phyloP scores from a whole-genome alignment of 2,329 filamentous ascomycete species.

The Rhynchosporium secalis region DNA sequence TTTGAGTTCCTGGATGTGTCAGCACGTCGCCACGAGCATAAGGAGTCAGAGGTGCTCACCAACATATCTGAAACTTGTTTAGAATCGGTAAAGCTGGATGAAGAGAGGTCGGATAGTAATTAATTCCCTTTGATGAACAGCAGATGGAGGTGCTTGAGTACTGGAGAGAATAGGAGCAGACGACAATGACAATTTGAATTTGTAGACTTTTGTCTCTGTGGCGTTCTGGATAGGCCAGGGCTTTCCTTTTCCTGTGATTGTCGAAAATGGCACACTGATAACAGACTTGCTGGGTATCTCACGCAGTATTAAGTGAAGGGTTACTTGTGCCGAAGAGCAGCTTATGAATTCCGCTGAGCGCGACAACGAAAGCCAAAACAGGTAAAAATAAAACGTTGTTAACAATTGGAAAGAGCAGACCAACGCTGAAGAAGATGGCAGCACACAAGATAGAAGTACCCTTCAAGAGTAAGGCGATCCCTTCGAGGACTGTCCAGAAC shows the following conservation, averaged over 20 bases:
- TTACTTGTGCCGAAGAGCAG: neutral
- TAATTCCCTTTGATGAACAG: no score
- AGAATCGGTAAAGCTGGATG: no score
- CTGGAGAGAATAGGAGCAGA: no score
- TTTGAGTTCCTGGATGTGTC: slow-evolving; percentile 1
- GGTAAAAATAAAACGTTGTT: neutral
- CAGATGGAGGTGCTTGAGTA: no score
- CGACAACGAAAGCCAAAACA: neutral
- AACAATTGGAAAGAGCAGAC: neutral
- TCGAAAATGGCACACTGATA: no score
- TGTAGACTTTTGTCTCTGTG: no score
- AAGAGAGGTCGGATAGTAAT: no score
- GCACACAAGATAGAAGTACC: neutral
- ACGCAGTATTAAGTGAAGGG: no score
- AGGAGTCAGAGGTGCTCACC: neutral
- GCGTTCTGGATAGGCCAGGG: no score
- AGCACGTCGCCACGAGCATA: neutral
- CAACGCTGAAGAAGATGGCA: neutral
- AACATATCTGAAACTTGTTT: neutral
- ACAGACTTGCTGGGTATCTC: no score
- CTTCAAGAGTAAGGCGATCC: neutral
- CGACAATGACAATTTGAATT: no score
- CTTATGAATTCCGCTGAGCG: neutral
- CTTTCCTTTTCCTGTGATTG: no score
- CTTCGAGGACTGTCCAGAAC: neutral